Base-by-base conservation (phyloP, 352 stramenopile species). In the Thalassiosira exigua region DNA sequence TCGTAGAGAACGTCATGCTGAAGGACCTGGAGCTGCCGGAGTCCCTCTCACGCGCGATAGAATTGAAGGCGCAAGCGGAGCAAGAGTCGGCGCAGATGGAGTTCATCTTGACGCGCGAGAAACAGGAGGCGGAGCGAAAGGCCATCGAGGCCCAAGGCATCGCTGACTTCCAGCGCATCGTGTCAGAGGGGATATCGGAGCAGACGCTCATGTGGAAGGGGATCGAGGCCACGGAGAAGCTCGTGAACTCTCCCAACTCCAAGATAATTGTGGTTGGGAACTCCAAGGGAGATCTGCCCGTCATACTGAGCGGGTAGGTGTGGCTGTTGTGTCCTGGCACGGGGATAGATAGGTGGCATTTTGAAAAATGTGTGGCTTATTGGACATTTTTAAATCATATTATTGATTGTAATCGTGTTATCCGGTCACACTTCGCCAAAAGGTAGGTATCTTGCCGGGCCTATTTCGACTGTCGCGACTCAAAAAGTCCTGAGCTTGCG, bases 1-100 rank as follows among this genome's bases (percentile, higher is more conserved):
- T 94, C 4, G 84, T 99, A 3, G 98, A 99, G 86, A 98, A 96
- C 21, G 99, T 99, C 79, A 80, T 99, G 19, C 80, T 99, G 41
- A 98, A 98, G 67, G 91, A 96, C 65, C 81, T 54, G 11, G 72
- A 84, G 1, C 85, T 84, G 0, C 76, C 84, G 52, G 75, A 89
- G 33, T 59, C 66, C 7, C 65, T 76, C 58, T 56, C 17, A 42
- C 75, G 88, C 86, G 81, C 86, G 82, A 51, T 88, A 50, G 76
- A 88, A 46, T 22, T 67, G n/a, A 88, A 88, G 52, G 77, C 74
- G n/a, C 54, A 82, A 54, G 81, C 81, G 3, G 81, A 88, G 44
- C 81, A 88, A 66, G 81, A 88, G 33, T 41, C 76, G 12, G 59
- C 29, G 33, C 58, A 67, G 30, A 88, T 88, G 81, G 61, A 88